Percentiles rank a stretch among this genome's conserved stretches.
phyloP scores from a whole-genome alignment of 345 rosid species.

The Lenwebbia sp. region DNA sequence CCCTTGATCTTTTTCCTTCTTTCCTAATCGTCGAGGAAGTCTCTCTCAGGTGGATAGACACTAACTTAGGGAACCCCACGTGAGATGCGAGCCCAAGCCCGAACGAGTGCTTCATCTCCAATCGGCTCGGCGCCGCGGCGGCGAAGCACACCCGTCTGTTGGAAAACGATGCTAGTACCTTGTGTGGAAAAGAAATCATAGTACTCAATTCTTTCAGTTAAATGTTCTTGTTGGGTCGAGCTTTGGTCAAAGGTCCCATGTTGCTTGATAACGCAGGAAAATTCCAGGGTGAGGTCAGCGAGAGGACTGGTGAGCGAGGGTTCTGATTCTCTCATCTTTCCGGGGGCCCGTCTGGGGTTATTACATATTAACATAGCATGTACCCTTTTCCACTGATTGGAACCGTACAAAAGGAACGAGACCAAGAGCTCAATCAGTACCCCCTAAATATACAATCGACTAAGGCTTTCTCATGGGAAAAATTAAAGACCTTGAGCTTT shows the following conservation, averaged over 20 bases:
- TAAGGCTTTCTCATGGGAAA: background rate
- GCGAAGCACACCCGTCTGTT: background rate
- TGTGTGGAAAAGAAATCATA: background rate
- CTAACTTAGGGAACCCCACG: background rate
- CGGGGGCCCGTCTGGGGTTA: background rate
- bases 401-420: background rate
- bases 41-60: background rate
- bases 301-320: background rate
- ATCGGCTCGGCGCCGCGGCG: background rate
- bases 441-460: background rate
- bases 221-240: background rate
- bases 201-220: background rate
- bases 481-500: background rate
- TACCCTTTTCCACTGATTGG: background rate
- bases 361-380: background rate
- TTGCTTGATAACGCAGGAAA: background rate
- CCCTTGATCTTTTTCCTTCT: background rate
- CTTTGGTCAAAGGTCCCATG: background rate
- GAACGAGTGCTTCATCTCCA: background rate
- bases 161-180: background rate
- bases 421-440: background rate
- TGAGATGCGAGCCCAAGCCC: background rate
- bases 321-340: background rate
- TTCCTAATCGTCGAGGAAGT: background rate
- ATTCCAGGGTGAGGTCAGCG: background rate